Evolutionary conservation across 495 filamentous ascomycete genomes (phyloP), one percentile per base, ranked within the genome.

Genomic region (Astrocystis sublimbata): DNA sequence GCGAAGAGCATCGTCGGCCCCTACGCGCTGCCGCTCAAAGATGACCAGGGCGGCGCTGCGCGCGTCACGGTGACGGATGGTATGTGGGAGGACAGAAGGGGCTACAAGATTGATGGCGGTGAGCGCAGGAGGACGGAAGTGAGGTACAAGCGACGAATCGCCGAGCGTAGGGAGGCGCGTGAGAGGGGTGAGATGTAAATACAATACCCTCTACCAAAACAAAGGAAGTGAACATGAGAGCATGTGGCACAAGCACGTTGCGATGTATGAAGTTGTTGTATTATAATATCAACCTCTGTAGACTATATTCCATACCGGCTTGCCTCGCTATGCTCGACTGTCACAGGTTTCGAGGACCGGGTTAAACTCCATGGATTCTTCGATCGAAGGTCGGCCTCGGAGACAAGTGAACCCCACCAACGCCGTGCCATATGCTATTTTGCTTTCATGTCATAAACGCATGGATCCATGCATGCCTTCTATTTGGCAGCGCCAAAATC

Each of bases 71-170:
- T 89, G 6, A 86, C 89, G 64, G 92, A 96, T 68, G 90, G 90
- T 4, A 87, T 96, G 81, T 97, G 93, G 92, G 92, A 96, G 77
- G 79, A 90, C 66, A 81, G 76, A 69, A 81, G 89, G 59, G 94
- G 94, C 40, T 84, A 85, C 46, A 98, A 98, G 85, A 85, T 97
- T 62, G 94, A 98, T 81, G 94, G 94, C 68, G 94, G 94, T 81
- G 94, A 98, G 78, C 85, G 94, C 72, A 85, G 96, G 73, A 87
- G 84, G 76, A 88, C 87, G 17, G 89, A 96, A 77, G 88, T 98
- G 45, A 81, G 91, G 40, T 82, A 79, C 61, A 81, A 80, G 78
- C 75, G 71, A 63, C 71, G 78, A 23, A 72, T 80, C n/a, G 78
- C 77, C 3, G 77, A 81, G 68, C 76, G 79, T 5, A 78, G 75